These are phyloP conservation scores for Larix sibirica DNA, from an alignment of 83 land plant genomes.

Conservation along the genomic window DNA sequence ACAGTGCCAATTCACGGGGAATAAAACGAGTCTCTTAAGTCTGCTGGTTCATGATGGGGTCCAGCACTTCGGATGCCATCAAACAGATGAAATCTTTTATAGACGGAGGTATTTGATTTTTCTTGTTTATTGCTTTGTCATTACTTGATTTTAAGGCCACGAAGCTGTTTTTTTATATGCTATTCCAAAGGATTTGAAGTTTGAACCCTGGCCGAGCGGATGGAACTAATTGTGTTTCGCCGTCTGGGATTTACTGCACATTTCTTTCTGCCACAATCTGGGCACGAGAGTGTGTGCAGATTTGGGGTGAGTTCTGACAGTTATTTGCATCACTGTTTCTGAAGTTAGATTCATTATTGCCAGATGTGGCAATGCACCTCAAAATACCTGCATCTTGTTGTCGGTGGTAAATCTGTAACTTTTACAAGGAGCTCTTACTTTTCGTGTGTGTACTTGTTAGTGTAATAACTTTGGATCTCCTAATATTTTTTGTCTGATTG, in stretches of 20 bases:
- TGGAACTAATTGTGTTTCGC: neutral
- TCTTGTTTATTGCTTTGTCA: too few species aligned
- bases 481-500: neutral
- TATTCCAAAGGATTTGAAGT: neutral
- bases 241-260: neutral
- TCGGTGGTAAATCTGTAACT: neutral
- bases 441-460: neutral
- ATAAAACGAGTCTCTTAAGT: neutral
- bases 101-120: neutral
- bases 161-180: neutral
- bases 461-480: neutral
- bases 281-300: neutral
- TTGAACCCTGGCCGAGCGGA: neutral
- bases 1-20: neutral
- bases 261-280: neutral
- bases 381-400: neutral
- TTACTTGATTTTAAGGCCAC: neutral
- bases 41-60: slow-evolving; percentile 8
- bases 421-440: neutral
- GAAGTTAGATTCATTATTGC: neutral
- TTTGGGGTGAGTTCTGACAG: neutral
- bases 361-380: neutral
- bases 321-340: neutral
- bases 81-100: slow-evolving; percentile 2
- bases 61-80: neutral